Evolutionary conservation across 768 basidiomycete species (phyloP), one percentile per base, ranked within the genome.

Genomic region (Suillus bovinus): DNA sequence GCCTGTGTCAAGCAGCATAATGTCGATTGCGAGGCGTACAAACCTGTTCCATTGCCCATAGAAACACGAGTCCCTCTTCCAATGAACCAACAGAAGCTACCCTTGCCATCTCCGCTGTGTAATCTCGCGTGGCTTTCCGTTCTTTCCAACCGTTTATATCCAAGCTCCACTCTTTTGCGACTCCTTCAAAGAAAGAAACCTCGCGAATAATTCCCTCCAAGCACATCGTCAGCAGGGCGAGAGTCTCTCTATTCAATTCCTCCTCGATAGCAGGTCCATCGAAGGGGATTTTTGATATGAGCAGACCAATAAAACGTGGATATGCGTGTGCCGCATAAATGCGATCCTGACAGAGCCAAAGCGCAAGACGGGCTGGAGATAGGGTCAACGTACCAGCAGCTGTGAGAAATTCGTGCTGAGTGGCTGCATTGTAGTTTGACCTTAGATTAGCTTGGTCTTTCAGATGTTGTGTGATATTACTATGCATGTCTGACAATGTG

Each of bases 41-140:
- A 47, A 89, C 90, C 77, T 83, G 81, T 71, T 91, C 90, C 89
- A 91, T 91, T 0, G 87, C 87, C 89, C 89, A 91, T 16, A 93
- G 74, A 64, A 92, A 86, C 1, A 91, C 77, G 24, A 93, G 73
- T 0, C 86, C 87, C 46, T 92, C 90, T 55, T 83, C 81, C 22
- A 89, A 65, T 0, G 74, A 77, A 4, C 79, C 82, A 17, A 73
- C 67, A 6, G 77, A 73, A 4, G 80, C 79, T 3, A 86, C 74
- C 7, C 85, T 79, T 3, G 80, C 79, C 85, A 92, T 87, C 72
- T 89, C 87, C 11, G 89, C 88, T 2, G 87, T 86, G 66, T 91
- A 91, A 61, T 87, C 84, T 65, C 82, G 79, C 10, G 90, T 92
- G 10, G 78, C 82, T 66, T 85, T 85, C 58, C 84, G 76, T 66